These are phyloP conservation scores for Lojkania enalia DNA, from an alignment of 2,329 filamentous ascomycete species.

Conservation along the genomic window DNA sequence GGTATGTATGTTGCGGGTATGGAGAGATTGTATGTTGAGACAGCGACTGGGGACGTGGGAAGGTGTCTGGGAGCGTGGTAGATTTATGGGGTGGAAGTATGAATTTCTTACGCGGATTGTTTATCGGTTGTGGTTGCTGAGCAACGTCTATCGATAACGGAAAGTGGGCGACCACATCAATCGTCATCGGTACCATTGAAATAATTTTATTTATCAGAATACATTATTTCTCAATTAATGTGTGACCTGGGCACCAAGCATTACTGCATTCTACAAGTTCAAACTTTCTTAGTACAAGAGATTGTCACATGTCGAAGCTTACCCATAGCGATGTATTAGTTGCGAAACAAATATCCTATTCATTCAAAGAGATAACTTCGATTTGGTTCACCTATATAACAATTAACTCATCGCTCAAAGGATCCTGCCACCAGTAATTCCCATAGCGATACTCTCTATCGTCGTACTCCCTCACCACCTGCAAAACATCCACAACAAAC, in stretches of 20 bases:
- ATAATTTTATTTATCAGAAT: too few species aligned
- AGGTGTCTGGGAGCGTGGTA: neutral
- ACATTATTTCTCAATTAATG: too few species aligned
- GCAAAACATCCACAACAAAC: slow-evolving; percentile 15
- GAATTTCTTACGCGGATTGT: neutral
- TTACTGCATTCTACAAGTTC: too few species aligned
- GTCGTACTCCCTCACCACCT: slow-evolving; percentile 9
- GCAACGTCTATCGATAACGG: slow-evolving; percentile 1
- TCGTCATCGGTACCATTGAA: too few species aligned
- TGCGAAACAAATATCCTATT: too few species aligned
- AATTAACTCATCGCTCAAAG: slow-evolving; percentile 16
- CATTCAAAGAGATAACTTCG: too few species aligned
- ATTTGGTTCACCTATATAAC: too few species aligned
- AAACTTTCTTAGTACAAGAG: too few species aligned
- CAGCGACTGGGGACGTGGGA: neutral
- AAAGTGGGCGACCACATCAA: neutral
- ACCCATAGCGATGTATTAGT: too few species aligned
- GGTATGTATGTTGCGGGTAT: neutral
- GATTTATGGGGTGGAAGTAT: neutral
- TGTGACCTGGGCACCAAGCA: too few species aligned
- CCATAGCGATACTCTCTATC: neutral
- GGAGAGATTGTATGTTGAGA: neutral
- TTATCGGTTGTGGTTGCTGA: neutral
- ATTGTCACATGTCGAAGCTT: too few species aligned
- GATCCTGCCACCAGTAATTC: slow-evolving; percentile 19